A percentile compares a stretch with the other conserved stretches of the same genome.
These are phyloP conservation scores for Lactarius pseudohatsudake DNA, from an alignment of 768 basidiomycete species.

Conservation along the genomic window DNA sequence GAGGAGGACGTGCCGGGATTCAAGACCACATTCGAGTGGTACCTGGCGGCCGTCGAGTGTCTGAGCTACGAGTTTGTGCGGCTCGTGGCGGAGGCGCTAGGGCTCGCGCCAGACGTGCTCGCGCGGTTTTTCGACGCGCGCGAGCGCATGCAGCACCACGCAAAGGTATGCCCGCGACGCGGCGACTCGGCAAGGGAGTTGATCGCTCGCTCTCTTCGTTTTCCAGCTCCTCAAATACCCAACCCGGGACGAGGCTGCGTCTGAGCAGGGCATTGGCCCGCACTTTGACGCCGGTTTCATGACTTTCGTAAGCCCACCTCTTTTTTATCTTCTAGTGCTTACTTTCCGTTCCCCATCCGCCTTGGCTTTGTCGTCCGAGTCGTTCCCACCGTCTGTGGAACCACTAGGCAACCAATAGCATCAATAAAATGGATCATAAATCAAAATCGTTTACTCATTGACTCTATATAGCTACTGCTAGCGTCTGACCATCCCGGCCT, in stretches of 20 bases:
- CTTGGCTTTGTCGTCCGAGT: not conserved
- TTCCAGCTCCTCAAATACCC: slow-evolving; percentile 72
- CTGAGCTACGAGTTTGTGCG: slow-evolving; percentile 61
- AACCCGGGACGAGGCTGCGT: slow-evolving; percentile 41
- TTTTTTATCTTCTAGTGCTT: not conserved
- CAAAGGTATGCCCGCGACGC: no score
- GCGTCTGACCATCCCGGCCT: slow-evolving; percentile 74
- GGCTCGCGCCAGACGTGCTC: slow-evolving; percentile 59
- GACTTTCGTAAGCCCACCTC: slow-evolving; percentile 58
- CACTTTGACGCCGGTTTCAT: slow-evolving; percentile 83
- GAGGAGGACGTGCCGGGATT: slow-evolving; percentile 52
- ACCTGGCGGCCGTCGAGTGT: slow-evolving; percentile 56
- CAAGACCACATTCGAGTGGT: slow-evolving; percentile 51
- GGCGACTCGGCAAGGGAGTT: no score
- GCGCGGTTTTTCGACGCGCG: slow-evolving; percentile 60
- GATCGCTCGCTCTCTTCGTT: slow-evolving; percentile 24
- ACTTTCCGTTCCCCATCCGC: not conserved
- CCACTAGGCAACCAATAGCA: no score
- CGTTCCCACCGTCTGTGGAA: no score
- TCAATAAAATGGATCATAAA: not conserved
- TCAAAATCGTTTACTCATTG: no score
- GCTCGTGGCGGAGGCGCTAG: slow-evolving; percentile 68
- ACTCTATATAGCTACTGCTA: slow-evolving; percentile 60
- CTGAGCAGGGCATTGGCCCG: slow-evolving; percentile 78
- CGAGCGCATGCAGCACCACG: slow-evolving; percentile 31